These are phyloP conservation scores for Samsoniella hepiali DNA, from an alignment of 2,329 filamentous ascomycete genomes.

Conservation along the genomic window DNA sequence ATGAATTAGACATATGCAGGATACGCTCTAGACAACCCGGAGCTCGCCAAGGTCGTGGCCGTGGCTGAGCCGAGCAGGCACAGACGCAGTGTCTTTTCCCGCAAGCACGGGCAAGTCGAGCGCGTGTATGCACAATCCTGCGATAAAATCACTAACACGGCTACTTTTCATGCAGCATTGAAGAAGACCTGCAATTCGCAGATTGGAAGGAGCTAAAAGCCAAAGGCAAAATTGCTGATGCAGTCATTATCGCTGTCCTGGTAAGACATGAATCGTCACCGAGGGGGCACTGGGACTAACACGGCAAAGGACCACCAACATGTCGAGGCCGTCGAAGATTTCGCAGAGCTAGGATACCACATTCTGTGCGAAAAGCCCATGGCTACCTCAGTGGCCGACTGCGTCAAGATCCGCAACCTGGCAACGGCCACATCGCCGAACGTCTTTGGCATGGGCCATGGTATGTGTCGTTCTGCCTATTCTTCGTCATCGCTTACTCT, in stretches of 20 bases:
- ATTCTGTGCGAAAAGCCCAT: slow-evolving; percentile 23
- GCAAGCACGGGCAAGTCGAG: slow-evolving; percentile 18
- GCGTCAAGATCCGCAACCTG: slow-evolving; percentile 19
- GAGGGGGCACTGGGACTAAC: background rate
- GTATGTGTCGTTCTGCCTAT: background rate
- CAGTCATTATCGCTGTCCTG: slow-evolving; percentile 19
- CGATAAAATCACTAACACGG: background rate
- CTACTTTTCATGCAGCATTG: slow-evolving; percentile 4
- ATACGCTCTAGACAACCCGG: slow-evolving; percentile 20
- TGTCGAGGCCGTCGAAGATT: slow-evolving; percentile 34
- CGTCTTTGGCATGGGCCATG: slow-evolving; percentile 22
- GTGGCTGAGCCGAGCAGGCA: slow-evolving; percentile 20
- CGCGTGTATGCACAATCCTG: no score
- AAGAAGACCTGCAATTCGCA: slow-evolving; percentile 15
- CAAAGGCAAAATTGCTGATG: slow-evolving; percentile 21
- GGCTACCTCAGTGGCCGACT: slow-evolving; percentile 21
- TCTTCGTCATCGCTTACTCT: background rate
- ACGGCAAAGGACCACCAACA: slow-evolving; percentile 20
- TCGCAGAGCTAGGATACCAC: slow-evolving; percentile 25
- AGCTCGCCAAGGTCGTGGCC: slow-evolving; percentile 20
- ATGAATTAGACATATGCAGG: slow-evolving; percentile 19
- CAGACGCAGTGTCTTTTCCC: slow-evolving; percentile 17
- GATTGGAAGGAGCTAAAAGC: slow-evolving; percentile 20
- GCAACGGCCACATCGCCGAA: background rate
- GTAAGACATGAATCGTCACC: background rate